Base-by-base conservation (phyloP, 192 early-diverging fungal species). In the Coemansia sp. region DNA sequence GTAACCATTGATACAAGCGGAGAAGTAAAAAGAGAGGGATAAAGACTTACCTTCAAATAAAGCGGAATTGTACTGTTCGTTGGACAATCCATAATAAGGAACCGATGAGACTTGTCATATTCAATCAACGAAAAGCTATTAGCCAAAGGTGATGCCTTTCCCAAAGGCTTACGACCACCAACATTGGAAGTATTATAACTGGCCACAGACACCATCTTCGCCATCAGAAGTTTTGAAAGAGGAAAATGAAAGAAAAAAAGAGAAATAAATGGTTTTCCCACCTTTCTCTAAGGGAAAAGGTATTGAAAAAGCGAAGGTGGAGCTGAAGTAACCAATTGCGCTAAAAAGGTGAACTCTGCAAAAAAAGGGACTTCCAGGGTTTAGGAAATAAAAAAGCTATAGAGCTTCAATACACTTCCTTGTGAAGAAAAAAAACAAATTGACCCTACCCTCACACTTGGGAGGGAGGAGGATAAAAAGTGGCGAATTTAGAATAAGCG, bases 31-130 rank as follows among this genome's bases (percentile, higher is more conserved):
- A 23, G 7, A 34, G 38, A 34, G 38, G 21, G 7, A 16, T 6
- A 34, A 18, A 26, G 52, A 16, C 31, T 64, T 79, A 71, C 76
- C 68, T 83, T 77, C 22, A 94, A 58, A 65, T 94, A 94, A 31
- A 85, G 82, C 4, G 85, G 82, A 12, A 97, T 75, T 6, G 88
- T 94, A 48, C 86, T 85, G 61, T 89, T 86, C 12, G 92, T 93
- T 6, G 95, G 95, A 58, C 94, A 96, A 70, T 97, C 95, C 62
- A 95, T 87, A 68, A 97, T 93, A 49, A 97, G 80, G 68, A 97
- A 97, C 10, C 91, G 86, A 58, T 93, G 76, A 54, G 67, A 47
- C 49, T 71, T 62, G 61, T 69, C 71, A 49, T 80, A 80, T 51
- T 76, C 70, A 41, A 83, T 72, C 38, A 83, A 64, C 32, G 82